Base-by-base conservation (phyloP, 2,329 filamentous ascomycete genomes). In the Verticillium alfalfae region DNA sequence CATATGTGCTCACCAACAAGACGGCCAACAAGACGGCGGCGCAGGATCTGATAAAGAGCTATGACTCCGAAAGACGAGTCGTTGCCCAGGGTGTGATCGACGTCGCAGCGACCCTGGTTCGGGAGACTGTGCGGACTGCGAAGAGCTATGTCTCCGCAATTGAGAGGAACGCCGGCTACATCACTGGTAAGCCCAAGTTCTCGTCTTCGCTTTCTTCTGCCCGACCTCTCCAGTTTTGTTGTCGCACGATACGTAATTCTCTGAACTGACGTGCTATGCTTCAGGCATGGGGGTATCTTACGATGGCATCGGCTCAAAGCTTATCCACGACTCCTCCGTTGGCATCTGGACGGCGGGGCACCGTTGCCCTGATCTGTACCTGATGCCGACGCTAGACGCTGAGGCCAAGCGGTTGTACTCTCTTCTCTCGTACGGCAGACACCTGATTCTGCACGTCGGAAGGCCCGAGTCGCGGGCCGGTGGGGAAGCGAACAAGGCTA, bases 121-220 rank as follows among this genome's bases (percentile, higher is more conserved):
- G 79, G 52, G 78, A 79, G 61, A 81, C 79, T 0, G 66, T 76
- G 3, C 71, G 72, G 56, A 73, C 75, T 16, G 79, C 79, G 2
- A 77, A 78, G 65, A 70, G 77, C 39, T 81, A 82, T 56, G 79
- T 82, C 2, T 72, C 73, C 34, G 78, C 79, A 0, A 79, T 82
- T 52, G 73, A 81, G 63, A 75, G 72, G 61, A 81, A 81, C 54
- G 78, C 79, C 0, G 79, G 75, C 1, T 81, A 79, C 63, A 82
- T 82, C 56, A 81, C 79, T 6, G 78, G 78, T 74, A 52, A 18
- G 45, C 10, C 12, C 7, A 52, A 67, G 26, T 4, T 31, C 26
- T 31, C 26, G 26, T 5, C 5, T 31, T 31, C 5, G 4, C 26
- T 31, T 31, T 31, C 52, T 26, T 34, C 52, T 12, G 52, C 52